Evolutionary conservation across 805 yeast genomes (phyloP).

Genomic region (Candida stauntonica): DNA sequence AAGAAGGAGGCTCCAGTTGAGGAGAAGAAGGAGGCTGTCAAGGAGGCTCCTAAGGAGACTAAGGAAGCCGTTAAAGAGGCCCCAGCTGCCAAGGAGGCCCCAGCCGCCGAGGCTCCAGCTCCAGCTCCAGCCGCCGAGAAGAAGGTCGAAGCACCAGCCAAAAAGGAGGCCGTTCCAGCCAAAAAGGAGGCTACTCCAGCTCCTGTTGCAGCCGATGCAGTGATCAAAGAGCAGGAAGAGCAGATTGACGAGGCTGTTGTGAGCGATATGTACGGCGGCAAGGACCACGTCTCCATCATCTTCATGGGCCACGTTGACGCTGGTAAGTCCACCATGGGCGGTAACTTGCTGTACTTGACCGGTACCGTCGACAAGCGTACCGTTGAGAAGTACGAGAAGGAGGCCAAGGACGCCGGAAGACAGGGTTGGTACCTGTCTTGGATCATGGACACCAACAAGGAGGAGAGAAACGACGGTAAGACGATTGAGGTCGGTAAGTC

Average conservation of each 20-base stretch:
- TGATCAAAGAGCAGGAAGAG: slow-evolving; percentile 70
- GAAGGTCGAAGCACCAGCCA: slow-evolving; percentile 21
- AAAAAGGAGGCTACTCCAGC: slow-evolving; percentile 19
- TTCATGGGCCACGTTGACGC: slow-evolving; percentile 99
- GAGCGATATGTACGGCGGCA: slow-evolving; percentile 92
- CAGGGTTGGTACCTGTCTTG: slow-evolving; percentile 99
- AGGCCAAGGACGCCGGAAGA: slow-evolving; percentile 98
- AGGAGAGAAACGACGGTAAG: slow-evolving; percentile 98
- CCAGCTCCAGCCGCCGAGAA: slow-evolving; percentile 18
- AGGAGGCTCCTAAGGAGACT: slow-evolving; percentile 7
- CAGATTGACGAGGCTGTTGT: slow-evolving; percentile 83
- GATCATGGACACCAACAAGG: slow-evolving; percentile 99
- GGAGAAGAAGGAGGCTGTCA: slow-evolving; percentile 11
- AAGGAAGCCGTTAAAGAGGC: slow-evolving; percentile 30
- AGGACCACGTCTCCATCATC: slow-evolving; percentile 93
- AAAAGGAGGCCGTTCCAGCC: slow-evolving; percentile 5
- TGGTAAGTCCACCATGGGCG: slow-evolving; percentile 99
- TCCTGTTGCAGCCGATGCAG: slow-evolving; percentile 36
- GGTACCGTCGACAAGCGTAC: slow-evolving; percentile 99
- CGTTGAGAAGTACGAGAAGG: slow-evolving; percentile 95
- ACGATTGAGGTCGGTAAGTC: slow-evolving; percentile 99
- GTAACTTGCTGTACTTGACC: slow-evolving; percentile 86
- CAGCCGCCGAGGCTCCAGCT: slow-evolving; percentile 22
- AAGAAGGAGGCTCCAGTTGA: slow-evolving; percentile 26
- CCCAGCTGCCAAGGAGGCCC: slow-evolving; percentile 11